These are phyloP conservation scores for Pinus taeda DNA, from an alignment of 75 land plant species.

Conservation along the genomic window DNA sequence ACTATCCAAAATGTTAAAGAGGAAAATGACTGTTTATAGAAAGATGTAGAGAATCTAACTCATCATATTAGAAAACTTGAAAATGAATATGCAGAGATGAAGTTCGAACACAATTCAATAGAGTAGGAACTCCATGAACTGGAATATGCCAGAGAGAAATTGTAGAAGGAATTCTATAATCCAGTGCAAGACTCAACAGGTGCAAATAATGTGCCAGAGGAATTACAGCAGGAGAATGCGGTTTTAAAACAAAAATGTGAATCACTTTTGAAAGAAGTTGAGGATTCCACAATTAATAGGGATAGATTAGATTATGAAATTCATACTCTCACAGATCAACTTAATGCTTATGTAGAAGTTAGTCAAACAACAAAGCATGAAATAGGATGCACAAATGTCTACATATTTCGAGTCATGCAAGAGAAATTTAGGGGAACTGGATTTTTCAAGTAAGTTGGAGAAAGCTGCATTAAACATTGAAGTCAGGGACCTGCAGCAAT, in stretches of 20 bases:
- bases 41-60: too few species aligned
- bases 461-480: conserved; percentile 11
- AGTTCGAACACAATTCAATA: too few species aligned
- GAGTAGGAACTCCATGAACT: too few species aligned
- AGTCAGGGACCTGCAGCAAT: neutral
- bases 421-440: neutral
- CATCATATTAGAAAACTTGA: too few species aligned
- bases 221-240: too few species aligned
- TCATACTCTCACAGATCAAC: neutral
- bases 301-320: neutral
- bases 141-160: too few species aligned
- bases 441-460: neutral
- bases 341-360: neutral
- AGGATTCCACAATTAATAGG: conserved; percentile 1
- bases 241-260: neutral
- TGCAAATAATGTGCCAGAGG: too few species aligned
- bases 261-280: conserved; percentile 4
- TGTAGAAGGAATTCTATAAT: too few species aligned
- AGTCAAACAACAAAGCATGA: neutral
- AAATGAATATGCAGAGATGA: too few species aligned
- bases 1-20: too few species aligned
- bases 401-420: neutral
- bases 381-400: conserved; percentile 3
- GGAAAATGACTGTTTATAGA: too few species aligned
- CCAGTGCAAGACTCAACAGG: too few species aligned